Conservation (phyloP, 2,329 filamentous ascomycete species). For the Aspergillus alliaceus region DNA sequence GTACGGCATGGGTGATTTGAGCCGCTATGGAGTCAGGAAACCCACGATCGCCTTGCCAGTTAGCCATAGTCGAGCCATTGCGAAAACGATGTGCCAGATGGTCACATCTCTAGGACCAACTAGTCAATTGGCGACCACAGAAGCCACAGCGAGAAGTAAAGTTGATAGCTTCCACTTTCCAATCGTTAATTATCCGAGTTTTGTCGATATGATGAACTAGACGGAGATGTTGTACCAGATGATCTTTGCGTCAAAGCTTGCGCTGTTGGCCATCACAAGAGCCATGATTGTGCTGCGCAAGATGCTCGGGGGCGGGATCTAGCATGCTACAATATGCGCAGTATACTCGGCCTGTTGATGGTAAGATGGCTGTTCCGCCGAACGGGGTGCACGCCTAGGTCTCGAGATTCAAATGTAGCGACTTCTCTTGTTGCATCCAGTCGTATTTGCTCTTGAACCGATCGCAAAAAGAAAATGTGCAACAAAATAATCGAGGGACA, state of each 20-base stretch:
- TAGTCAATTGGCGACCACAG: constrained; percentile 47
- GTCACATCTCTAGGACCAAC: constrained; percentile 52
- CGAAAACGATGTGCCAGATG: constrained; percentile 55
- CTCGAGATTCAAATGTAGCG: constrained; percentile 23
- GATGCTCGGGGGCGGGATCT: constrained; percentile 48
- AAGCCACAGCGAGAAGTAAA: constrained; percentile 55
- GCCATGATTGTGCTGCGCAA: constrained; percentile 50
- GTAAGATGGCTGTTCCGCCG: constrained; percentile 11
- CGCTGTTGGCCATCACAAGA: constrained; percentile 49
- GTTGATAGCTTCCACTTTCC: constrained; percentile 35
- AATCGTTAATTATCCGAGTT: constrained; percentile 10
- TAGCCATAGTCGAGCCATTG: constrained; percentile 49
- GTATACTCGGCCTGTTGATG: constrained; percentile 10
- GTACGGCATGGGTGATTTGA: constrained; percentile 14
- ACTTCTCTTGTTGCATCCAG: constrained; percentile 25
- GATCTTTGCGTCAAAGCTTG: constrained; percentile 56
- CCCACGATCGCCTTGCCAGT: constrained; percentile 56
- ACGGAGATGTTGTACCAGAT: constrained; percentile 54
- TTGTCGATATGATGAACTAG: constrained; percentile 49
- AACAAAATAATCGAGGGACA: constrained; percentile 16
- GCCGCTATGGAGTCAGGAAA: constrained; percentile 26
- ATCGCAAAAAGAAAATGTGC: constrained; percentile 27
- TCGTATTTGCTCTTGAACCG: constrained; percentile 26
- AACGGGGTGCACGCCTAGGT: constrained; percentile 20
- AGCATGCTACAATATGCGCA: constrained; percentile 52